Percentiles rank a stretch among this genome's conserved stretches.
Evolutionary conservation across 164 flowering plant genomes (phyloP).

Genomic region (grape (Vitis vinifera)): ASM3070453v1 NC_081806.1:8774001-8774500

Average conservation of each 20-base stretch:
- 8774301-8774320: background rate
- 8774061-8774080: background rate
- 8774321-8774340: background rate
- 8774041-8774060: background rate
- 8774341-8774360: background rate
- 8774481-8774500: no score
- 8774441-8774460: no score
- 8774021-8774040: conserved; percentile 3
- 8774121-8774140: conserved; percentile 9
- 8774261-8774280: background rate
- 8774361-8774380: background rate
- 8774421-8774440: background rate
- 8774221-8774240: no score
- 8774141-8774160: conserved; percentile 16
- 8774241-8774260: background rate
- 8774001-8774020: background rate
- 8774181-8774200: background rate
- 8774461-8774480: no score
- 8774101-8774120: conserved; percentile 13
- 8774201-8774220: background rate
- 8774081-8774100: conserved; percentile 13
- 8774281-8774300: background rate
- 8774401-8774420: background rate
- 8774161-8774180: conserved; percentile 1
- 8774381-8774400: background rate